Percentiles rank a stretch among this genome's conserved stretches.
Conservation (phyloP, 23 red algal species). For the Agarophyton chilense region DNA sequence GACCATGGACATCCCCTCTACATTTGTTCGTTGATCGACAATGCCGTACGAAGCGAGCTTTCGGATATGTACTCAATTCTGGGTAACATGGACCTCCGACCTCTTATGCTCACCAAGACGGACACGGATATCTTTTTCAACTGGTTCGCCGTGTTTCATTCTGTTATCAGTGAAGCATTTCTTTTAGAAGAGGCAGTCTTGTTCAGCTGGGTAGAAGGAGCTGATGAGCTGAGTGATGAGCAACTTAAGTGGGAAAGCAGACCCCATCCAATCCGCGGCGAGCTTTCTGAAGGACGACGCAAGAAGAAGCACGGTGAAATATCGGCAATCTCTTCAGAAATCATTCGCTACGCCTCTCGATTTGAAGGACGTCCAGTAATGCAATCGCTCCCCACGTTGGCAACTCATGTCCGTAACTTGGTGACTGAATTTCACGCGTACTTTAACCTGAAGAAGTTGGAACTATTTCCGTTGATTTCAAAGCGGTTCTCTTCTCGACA, state of each 20-base stretch:
- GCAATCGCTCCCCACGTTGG: conserved; percentile 25
- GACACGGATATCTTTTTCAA: conserved; percentile 51
- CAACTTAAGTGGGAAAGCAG: conserved; percentile 18
- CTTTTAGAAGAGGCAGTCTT: conserved; percentile 40
- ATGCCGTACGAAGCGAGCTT: conserved; percentile 40
- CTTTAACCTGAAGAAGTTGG: conserved; percentile 30
- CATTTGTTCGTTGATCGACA: neutral
- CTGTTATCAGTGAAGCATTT: conserved; percentile 39
- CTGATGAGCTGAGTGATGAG: conserved; percentile 33
- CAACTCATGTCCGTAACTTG: neutral
- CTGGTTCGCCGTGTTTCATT: conserved; percentile 46
- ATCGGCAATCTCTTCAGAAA: conserved; percentile 20
- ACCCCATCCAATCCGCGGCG: neutral
- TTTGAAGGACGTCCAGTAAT: conserved; percentile 40
- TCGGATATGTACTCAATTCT: conserved; percentile 60
- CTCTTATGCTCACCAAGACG: conserved; percentile 28
- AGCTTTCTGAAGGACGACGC: conserved; percentile 33
- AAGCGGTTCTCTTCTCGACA: conserved; percentile 10
- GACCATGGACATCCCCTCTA: neutral
- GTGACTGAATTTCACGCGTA: conserved; percentile 32
- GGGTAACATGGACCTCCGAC: conserved; percentile 37
- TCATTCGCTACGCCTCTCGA: neutral
- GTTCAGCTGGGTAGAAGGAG: conserved; percentile 46
- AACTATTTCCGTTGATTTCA: conserved; percentile 29
- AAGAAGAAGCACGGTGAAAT: conserved; percentile 44